Percentiles rank a stretch among this genome's conserved stretches.
These are phyloP conservation scores for Allium fistulosum DNA, from an alignment of 106 monocot genomes.

Conservation along the genomic window DNA sequence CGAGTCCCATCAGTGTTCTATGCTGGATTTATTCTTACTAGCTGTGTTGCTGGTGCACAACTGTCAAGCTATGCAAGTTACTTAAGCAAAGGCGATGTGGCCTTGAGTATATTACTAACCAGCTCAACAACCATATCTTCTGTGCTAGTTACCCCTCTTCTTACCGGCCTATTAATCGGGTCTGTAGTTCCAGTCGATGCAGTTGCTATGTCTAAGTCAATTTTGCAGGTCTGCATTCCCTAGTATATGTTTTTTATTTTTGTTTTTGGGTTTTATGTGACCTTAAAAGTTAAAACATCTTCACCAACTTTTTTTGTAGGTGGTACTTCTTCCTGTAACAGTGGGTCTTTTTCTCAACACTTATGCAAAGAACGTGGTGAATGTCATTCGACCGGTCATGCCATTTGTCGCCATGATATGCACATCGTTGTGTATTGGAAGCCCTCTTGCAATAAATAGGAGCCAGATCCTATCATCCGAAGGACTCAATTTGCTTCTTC, in stretches of 20 bases:
- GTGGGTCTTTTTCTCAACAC: slow-evolving; percentile 85
- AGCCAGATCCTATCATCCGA: slow-evolving; percentile 66
- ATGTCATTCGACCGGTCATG: slow-evolving; percentile 77
- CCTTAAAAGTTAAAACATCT: too few relatives aligned
- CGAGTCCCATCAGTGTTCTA: slow-evolving; percentile 73
- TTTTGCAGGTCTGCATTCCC: slow-evolving; percentile 68
- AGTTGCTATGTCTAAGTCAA: slow-evolving; percentile 96
- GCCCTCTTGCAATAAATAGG: slow-evolving; percentile 92
- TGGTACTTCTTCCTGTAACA: slow-evolving; percentile 76
- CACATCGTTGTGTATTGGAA: slow-evolving; percentile 93
- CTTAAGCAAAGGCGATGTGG: slow-evolving; percentile 95
- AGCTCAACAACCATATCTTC: slow-evolving; percentile 94
- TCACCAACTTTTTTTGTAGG: slow-evolving; percentile 29
- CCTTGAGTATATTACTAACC: slow-evolving; percentile 87
- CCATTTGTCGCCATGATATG: slow-evolving; percentile 98
- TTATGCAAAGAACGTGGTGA: slow-evolving; percentile 75
- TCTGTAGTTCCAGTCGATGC: slow-evolving; percentile 96
- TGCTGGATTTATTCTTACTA: slow-evolving; percentile 92
- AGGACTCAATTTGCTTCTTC: slow-evolving; percentile 67
- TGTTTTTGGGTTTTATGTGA: neutral
- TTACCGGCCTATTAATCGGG: slow-evolving; percentile 85
- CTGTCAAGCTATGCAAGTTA: slow-evolving; percentile 97
- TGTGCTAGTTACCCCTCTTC: slow-evolving; percentile 78
- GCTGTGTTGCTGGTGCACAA: slow-evolving; percentile 95
- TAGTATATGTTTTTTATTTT: neutral